Evolutionary conservation across 495 filamentous ascomycete genomes (phyloP).

Genomic region (Aspergillus affinis): DNA sequence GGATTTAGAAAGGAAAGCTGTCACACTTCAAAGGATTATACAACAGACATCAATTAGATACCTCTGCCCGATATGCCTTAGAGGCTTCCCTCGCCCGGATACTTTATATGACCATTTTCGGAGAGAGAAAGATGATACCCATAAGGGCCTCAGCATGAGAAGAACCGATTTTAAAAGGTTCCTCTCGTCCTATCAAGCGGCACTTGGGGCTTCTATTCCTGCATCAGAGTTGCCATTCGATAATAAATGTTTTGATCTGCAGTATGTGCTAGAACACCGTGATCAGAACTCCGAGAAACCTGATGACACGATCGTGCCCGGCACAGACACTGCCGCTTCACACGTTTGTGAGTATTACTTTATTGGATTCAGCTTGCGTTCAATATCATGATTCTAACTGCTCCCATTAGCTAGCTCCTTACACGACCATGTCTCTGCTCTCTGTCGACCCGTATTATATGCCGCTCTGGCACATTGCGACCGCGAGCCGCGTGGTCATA

Average conservation of each 20-base stretch:
- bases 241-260: conserved; percentile 7
- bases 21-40: conserved; percentile 3
- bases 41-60: conserved; percentile 4
- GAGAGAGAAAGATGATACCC: conserved; percentile 4
- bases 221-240: conserved; percentile 3
- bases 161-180: conserved; percentile 6
- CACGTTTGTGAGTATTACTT: conserved; percentile 2
- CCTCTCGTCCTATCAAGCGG: not conserved
- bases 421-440: conserved; percentile 1
- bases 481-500: conserved; percentile 6
- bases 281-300: conserved; percentile 3
- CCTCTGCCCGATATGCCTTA: conserved; percentile 1
- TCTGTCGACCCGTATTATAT: conserved; percentile 1
- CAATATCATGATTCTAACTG: too few relatives aligned
- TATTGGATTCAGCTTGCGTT: not conserved
- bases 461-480: conserved; percentile 1
- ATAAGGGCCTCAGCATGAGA: conserved; percentile 3
- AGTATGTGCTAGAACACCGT: conserved; percentile 3
- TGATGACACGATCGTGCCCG: conserved; percentile 3
- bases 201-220: conserved; percentile 1
- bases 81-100: conserved; percentile 2
- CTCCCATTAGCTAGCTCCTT: not conserved
- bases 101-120: conserved; percentile 1
- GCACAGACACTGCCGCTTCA: conserved; percentile 3
- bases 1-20: not conserved